A percentile compares a stretch with the other conserved stretches of the same genome.
Conservation (phyloP, 2,329 filamentous ascomycete species). For the Geosmithia putterillii region DNA sequence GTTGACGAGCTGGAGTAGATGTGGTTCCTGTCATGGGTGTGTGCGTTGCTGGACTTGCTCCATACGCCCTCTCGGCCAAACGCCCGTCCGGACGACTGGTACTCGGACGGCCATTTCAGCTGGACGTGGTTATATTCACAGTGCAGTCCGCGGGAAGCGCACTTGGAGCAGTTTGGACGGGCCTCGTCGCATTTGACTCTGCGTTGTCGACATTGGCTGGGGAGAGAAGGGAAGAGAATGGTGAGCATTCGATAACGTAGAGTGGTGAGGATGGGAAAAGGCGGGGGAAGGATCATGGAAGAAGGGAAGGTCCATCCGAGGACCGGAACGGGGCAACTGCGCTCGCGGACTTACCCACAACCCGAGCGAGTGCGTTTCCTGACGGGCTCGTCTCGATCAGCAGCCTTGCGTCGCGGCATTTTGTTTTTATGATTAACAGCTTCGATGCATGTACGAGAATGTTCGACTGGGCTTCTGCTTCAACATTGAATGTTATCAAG, state of each 20-base stretch:
- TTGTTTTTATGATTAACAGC: not conserved
- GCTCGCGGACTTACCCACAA: constrained; percentile 3
- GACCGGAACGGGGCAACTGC: too few species aligned
- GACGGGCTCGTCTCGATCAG: not conserved
- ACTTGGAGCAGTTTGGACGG: constrained; percentile 2
- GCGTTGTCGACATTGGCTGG: constrained; percentile 5
- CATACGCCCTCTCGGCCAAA: constrained; percentile 4
- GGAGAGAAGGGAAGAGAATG: not conserved
- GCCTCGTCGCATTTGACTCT: constrained; percentile 6
- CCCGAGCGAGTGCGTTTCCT: constrained; percentile 2
- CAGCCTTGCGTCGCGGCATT: constrained; percentile 4
- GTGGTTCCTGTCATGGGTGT: too few species aligned
- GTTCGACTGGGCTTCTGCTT: too few species aligned
- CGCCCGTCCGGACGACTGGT: constrained; percentile 1
- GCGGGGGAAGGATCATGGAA: too few species aligned
- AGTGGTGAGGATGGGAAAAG: too few species aligned
- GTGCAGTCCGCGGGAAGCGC: not conserved
- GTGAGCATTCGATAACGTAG: not conserved
- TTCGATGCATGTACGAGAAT: not conserved
- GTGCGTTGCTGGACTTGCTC: not conserved
- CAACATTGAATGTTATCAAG: too few species aligned
- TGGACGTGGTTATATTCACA: constrained; percentile 2
- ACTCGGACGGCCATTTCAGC: constrained; percentile 4
- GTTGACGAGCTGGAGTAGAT: too few species aligned
- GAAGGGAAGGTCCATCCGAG: too few species aligned